phyloP scores from a whole-genome alignment of 306 rosid genomes.

The Prunus fruticosa region DNA sequence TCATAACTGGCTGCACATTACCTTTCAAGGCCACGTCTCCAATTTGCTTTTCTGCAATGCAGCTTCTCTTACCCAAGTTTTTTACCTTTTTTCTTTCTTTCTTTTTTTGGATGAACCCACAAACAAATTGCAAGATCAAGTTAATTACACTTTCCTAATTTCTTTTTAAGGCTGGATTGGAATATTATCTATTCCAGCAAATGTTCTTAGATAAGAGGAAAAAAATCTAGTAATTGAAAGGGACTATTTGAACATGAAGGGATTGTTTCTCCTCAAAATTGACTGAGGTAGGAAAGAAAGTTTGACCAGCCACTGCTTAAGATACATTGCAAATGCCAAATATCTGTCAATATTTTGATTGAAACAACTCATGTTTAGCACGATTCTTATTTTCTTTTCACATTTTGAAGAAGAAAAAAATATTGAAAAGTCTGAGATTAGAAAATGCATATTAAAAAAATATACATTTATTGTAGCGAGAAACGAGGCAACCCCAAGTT shows the following conservation, averaged over 20 bases:
- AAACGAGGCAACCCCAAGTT: constrained; percentile 4
- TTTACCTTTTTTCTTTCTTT: no score
- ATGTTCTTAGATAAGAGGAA: background rate
- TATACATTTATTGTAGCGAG: background rate
- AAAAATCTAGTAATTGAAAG: background rate
- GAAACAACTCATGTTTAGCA: background rate
- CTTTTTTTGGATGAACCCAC: no score
- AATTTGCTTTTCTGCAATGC: background rate
- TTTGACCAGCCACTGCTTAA: no score
- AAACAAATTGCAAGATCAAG: background rate
- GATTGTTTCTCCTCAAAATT: background rate
- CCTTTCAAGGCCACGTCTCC: background rate
- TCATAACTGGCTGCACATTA: background rate
- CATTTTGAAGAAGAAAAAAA: background rate
- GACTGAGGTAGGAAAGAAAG: no score
- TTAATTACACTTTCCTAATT: background rate
- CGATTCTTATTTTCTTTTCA: background rate
- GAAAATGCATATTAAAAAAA: background rate
- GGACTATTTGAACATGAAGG: background rate
- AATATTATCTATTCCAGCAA: background rate
- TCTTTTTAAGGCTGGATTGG: background rate
- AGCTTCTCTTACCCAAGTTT: no score
- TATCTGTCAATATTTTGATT: background rate
- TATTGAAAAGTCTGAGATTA: background rate
- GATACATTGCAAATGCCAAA: no score